These are phyloP conservation scores for Fusarium fujikuroi DNA, from an alignment of 2,329 filamentous ascomycete genomes.

Conservation along the genomic window DNA sequence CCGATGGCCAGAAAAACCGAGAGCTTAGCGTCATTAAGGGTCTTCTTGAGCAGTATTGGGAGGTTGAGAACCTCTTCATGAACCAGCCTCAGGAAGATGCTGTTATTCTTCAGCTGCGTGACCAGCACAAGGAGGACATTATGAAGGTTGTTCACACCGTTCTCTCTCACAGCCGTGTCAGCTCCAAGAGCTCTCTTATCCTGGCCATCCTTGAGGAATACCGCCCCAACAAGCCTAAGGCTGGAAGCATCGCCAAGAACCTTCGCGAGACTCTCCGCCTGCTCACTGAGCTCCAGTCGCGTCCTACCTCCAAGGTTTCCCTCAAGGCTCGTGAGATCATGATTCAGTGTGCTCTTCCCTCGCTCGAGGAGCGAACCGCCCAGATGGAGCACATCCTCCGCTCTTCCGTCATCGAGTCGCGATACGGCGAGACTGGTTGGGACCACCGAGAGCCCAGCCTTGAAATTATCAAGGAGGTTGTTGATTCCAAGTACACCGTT, in stretches of 20 bases:
- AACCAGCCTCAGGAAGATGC: constrained; percentile 91
- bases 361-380: constrained; percentile 89
- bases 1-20: constrained; percentile 88
- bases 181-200: constrained; percentile 92
- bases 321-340: constrained; percentile 97
- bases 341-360: constrained; percentile 96
- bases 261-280: constrained; percentile 84
- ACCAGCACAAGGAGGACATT: constrained; percentile 95
- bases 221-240: constrained; percentile 90
- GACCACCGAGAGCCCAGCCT: constrained; percentile 93
- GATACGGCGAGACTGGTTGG: constrained; percentile 96
- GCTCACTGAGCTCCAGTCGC: constrained; percentile 83
- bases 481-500: constrained; percentile 98
- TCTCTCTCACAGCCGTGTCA: constrained; percentile 91
- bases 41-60: constrained; percentile 83
- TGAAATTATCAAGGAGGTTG: constrained; percentile 94
- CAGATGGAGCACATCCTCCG: constrained; percentile 99
- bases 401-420: constrained; percentile 94
- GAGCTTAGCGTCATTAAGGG: constrained; percentile 85
- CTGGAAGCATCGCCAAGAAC: constrained; percentile 88
- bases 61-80: constrained; percentile 88
- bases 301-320: constrained; percentile 90
- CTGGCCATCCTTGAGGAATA: constrained; percentile 94
- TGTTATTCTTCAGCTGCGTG: constrained; percentile 90
- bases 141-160: constrained; percentile 86